These are phyloP conservation scores for Scolecobasidium constrictum DNA, from an alignment of 2,329 filamentous ascomycete genomes.

Conservation along the genomic window DNA sequence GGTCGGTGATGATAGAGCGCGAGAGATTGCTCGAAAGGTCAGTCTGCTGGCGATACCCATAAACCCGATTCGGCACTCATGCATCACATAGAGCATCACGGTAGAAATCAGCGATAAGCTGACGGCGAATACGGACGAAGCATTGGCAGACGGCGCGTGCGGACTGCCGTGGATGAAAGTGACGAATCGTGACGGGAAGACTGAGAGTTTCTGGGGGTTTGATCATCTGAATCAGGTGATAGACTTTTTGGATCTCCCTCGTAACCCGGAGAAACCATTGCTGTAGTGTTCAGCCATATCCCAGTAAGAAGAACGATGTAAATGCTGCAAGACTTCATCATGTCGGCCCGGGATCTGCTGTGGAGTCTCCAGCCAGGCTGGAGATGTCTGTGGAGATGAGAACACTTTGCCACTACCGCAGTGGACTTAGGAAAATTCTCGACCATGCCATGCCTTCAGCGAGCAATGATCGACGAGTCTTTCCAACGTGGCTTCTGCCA, in stretches of 20 bases:
- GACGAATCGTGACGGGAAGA: conserved; percentile 41
- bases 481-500: no score
- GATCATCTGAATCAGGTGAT: conserved; percentile 47
- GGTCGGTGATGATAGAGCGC: background rate
- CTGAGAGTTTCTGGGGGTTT: conserved; percentile 48
- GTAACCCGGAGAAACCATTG: no score
- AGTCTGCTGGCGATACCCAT: background rate
- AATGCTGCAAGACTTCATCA: no score
- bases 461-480: no score
- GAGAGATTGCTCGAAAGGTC: background rate
- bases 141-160: conserved; percentile 45
- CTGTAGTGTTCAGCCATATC: no score
- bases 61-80: background rate
- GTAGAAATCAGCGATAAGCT: conserved; percentile 33
- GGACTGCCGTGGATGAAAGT: conserved; percentile 50
- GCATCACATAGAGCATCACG: background rate
- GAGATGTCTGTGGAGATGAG: no score
- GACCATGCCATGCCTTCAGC: no score
- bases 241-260: conserved; percentile 39
- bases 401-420: no score
- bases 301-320: no score
- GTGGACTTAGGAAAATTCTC: no score
- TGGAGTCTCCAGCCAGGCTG: no score
- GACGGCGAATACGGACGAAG: conserved; percentile 37
- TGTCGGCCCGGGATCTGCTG: no score